Conservation (phyloP, 495 filamentous ascomycete genomes). For the Podospora conica region DNA sequence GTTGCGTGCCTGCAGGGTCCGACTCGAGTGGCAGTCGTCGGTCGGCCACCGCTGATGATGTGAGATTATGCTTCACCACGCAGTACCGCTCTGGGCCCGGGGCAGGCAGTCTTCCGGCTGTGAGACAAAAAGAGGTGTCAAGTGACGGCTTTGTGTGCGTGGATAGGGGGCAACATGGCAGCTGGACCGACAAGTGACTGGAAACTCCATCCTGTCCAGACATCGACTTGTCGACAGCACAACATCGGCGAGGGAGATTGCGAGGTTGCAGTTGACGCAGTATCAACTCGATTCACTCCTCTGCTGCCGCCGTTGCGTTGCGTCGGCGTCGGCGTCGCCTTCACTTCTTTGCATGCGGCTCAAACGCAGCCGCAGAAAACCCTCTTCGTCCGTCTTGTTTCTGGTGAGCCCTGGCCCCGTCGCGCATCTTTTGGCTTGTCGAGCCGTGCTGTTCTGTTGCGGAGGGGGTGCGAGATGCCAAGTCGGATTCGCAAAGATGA, state of each 20-base stretch:
- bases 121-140: not conserved
- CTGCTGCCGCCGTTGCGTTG: not conserved
- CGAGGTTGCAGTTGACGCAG: slow-evolving; percentile 10
- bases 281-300: not conserved
- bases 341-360: slow-evolving; percentile 6
- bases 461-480: slow-evolving; percentile 1
- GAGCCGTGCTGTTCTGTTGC: not conserved
- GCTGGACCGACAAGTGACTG: not conserved
- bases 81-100: not conserved
- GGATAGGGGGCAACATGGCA: not conserved
- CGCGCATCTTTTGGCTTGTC: not conserved
- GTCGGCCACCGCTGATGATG: not conserved
- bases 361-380: not conserved
- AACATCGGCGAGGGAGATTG: slow-evolving; percentile 4
- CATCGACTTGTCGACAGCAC: not conserved
- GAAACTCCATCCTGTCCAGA: not conserved
- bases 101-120: not conserved
- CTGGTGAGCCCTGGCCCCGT: not conserved
- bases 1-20: slow-evolving; percentile 7
- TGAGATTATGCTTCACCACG: not conserved
- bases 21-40: not conserved
- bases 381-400: not conserved
- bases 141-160: not conserved
- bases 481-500: not conserved
- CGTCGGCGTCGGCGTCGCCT: not conserved